Percentiles rank a stretch among this genome's conserved stretches.
Evolutionary conservation across 345 rosid species (phyloP).

Genomic region (Aquilaria sinensis): DNA sequence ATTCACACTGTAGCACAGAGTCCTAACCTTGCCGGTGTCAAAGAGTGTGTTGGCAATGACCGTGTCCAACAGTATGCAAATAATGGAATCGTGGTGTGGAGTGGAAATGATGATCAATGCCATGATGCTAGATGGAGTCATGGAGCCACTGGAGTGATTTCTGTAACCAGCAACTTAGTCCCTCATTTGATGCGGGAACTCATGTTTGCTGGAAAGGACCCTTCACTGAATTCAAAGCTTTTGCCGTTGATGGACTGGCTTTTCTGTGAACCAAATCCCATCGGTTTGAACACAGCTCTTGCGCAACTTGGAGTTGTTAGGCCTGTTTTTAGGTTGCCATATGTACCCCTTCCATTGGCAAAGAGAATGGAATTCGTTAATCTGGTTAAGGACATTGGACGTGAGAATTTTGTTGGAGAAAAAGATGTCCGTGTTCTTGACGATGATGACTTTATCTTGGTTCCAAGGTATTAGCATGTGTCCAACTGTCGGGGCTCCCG

Average conservation of each 20-base stretch:
- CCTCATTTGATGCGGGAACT: constrained; percentile 61
- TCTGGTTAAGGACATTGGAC: constrained; percentile 61
- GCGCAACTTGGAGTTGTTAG: constrained; percentile 81
- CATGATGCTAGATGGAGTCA: constrained; percentile 80
- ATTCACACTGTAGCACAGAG: constrained; percentile 50
- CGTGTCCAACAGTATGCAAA: constrained; percentile 55
- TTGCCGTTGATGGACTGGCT: constrained; percentile 77
- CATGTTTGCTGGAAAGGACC: constrained; percentile 60
- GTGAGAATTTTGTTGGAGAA: constrained; percentile 72
- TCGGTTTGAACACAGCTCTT: constrained; percentile 83
- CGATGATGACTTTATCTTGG: constrained; percentile 61
- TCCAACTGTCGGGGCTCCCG: neutral
- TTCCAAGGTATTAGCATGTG: constrained; percentile 49
- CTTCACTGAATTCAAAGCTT: constrained; percentile 50
- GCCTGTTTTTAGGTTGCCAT: constrained; percentile 80
- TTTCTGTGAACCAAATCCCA: constrained; percentile 72
- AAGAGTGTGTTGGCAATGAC: constrained; percentile 72
- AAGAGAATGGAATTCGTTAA: constrained; percentile 67
- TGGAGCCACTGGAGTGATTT: constrained; percentile 72
- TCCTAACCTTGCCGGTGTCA: constrained; percentile 67
- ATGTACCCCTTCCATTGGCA: constrained; percentile 57
- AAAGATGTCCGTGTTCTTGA: constrained; percentile 68
- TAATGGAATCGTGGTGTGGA: constrained; percentile 75
- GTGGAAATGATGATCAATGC: constrained; percentile 81
- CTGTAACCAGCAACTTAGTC: constrained; percentile 71